Evolutionary conservation across 768 basidiomycete genomes (phyloP).

Genomic region (Russula vinacea): DNA sequence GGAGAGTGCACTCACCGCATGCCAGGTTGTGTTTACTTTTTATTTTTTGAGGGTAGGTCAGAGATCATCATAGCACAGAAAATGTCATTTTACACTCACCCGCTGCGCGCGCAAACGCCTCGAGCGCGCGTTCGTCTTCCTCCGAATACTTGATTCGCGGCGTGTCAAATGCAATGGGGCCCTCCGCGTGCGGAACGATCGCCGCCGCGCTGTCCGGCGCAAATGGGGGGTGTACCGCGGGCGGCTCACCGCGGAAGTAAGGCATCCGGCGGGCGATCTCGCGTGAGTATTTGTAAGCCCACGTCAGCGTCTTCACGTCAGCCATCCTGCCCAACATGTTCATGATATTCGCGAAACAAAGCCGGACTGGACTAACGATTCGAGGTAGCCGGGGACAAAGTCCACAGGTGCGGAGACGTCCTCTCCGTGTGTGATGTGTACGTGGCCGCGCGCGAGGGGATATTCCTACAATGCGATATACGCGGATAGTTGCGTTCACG

Average conservation of each 20-base stretch:
- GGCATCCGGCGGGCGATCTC: constrained; percentile 56
- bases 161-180: constrained; percentile 33
- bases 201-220: constrained; percentile 34
- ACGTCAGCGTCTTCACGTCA: constrained; percentile 44
- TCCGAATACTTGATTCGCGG: constrained; percentile 37
- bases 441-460: constrained; percentile 31
- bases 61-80: background rate
- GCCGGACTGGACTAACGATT: constrained; percentile 23
- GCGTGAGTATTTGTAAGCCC: constrained; percentile 53
- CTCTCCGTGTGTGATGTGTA: constrained; percentile 31
- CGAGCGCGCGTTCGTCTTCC: constrained; percentile 40
- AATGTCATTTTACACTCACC: constrained; percentile 7
- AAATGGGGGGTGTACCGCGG: constrained; percentile 36
- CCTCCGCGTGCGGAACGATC: constrained; percentile 18
- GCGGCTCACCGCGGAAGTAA: constrained; percentile 39
- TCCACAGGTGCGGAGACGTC: constrained; percentile 30
- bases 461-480: constrained; percentile 13
- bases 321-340: constrained; percentile 28
- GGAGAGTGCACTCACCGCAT: constrained; percentile 17
- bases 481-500: too few relatives aligned
- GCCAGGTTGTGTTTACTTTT: constrained; percentile 17
- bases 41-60: background rate
- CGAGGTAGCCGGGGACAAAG: constrained; percentile 33
- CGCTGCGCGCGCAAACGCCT: constrained; percentile 31
- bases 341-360: background rate